Percentiles rank a stretch among this genome's conserved stretches.
phyloP scores from a whole-genome alignment of 2,329 filamentous ascomycete genomes.

The Penicillium psychrosexuale region DNA sequence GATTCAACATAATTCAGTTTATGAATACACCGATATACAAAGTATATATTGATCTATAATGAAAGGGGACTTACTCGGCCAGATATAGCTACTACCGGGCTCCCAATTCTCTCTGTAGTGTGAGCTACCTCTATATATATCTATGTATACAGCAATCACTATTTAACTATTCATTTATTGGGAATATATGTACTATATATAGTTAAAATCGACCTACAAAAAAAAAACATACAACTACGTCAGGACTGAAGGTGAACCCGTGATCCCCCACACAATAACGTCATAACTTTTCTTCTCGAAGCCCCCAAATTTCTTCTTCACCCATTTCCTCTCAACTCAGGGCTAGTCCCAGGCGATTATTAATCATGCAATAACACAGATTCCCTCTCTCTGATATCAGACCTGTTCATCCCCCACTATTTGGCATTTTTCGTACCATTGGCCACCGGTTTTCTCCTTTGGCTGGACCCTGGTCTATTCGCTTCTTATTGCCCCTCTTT shows the following conservation, averaged over 20 bases:
- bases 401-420: slow-evolving; percentile 8
- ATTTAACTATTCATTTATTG: too few relatives aligned
- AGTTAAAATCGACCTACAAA: not conserved
- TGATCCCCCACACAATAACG: slow-evolving; percentile 29
- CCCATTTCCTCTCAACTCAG: slow-evolving; percentile 7
- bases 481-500: slow-evolving; percentile 19
- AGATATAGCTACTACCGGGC: not conserved
- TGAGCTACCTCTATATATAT: not conserved
- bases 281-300: slow-evolving; percentile 24
- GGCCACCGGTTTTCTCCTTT: slow-evolving; percentile 4
- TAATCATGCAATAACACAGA: slow-evolving; percentile 21
- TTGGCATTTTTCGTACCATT: not conserved
- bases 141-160: not conserved
- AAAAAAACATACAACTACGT: not conserved
- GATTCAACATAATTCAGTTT: not conserved
- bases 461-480: slow-evolving; percentile 18
- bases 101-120: not conserved
- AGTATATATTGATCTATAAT: not conserved
- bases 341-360: slow-evolving; percentile 8
- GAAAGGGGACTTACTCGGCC: not conserved
- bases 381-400: slow-evolving; percentile 13
- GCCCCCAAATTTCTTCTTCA: slow-evolving; percentile 16
- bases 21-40: not conserved
- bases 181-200: not conserved
- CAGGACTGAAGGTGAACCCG: slow-evolving; percentile 18